Evolutionary conservation across 495 filamentous ascomycete genomes (phyloP).

Genomic region (Cercophora newfieldiana): DNA sequence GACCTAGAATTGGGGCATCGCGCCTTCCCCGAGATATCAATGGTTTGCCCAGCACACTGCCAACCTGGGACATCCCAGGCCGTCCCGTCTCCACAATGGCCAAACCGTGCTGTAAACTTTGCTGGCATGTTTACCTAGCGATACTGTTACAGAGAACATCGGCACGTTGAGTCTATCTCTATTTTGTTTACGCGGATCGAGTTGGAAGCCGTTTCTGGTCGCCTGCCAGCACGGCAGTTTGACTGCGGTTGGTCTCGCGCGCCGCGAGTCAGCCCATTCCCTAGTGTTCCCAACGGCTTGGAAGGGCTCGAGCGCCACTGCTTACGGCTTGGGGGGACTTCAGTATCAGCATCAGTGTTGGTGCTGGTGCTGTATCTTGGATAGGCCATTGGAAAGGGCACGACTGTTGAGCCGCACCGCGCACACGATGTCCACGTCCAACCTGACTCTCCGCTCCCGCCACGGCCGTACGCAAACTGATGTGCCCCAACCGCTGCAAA

Average conservation of each 20-base stretch:
- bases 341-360: neutral
- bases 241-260: neutral
- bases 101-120: neutral
- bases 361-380: neutral
- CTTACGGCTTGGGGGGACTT: neutral
- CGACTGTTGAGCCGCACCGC: neutral
- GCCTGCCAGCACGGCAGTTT: neutral
- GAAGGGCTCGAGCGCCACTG: too few relatives aligned
- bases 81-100: neutral
- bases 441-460: neutral
- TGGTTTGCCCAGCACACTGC: neutral
- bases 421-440: neutral
- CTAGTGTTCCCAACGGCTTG: too few relatives aligned
- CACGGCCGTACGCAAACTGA: slow-evolving; percentile 1
- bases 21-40: neutral
- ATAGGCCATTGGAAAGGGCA: neutral
- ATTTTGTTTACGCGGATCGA: neutral
- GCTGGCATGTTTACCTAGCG: too few relatives aligned
- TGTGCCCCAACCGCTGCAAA: slow-evolving; percentile 34
- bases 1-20: neutral
- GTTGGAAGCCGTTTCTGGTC: neutral
- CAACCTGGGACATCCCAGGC: neutral
- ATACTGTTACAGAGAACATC: too few relatives aligned
- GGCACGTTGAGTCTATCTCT: too few relatives aligned
- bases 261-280: neutral